Percentiles rank a stretch among this genome's conserved stretches.
Evolutionary conservation across 225 moss, liverwort and hornwort genomes (phyloP).

Genomic region (Thuidium tamariscinum): DNA sequence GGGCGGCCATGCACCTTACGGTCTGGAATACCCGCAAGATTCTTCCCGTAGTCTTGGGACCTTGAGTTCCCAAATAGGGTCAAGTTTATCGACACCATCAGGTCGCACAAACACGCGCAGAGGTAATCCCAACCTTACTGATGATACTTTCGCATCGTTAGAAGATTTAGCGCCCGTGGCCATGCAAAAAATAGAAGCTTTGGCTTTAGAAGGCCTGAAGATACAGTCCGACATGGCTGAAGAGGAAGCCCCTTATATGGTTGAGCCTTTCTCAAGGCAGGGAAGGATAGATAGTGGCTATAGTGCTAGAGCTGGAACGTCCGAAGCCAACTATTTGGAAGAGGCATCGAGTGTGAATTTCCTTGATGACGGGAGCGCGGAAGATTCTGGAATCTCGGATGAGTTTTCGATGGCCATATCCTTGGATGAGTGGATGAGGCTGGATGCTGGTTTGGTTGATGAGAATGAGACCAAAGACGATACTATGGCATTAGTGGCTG

Average conservation of each 20-base stretch:
- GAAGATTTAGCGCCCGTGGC: slow-evolving; percentile 96
- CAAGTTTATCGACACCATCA: slow-evolving; percentile 15
- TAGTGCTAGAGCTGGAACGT: slow-evolving; percentile 22
- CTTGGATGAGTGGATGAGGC: slow-evolving; percentile 95
- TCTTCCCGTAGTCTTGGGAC: slow-evolving; percentile 4
- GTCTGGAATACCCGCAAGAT: slow-evolving; percentile 26
- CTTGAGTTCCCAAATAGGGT: slow-evolving; percentile 2
- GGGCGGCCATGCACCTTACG: slow-evolving; percentile 17
- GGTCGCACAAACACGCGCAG: slow-evolving; percentile 13
- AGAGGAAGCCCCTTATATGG: slow-evolving; percentile 67
- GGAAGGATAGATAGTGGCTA: slow-evolving; percentile 35
- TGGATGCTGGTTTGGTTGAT: slow-evolving; percentile 82
- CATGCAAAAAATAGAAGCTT: slow-evolving; percentile 93
- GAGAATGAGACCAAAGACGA: slow-evolving; percentile 61
- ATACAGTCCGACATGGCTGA: slow-evolving; percentile 95
- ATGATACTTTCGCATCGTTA: slow-evolving; percentile 51
- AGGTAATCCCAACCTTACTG: slow-evolving; percentile 23
- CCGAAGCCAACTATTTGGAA: slow-evolving; percentile 55
- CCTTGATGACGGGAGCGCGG: slow-evolving; percentile 45
- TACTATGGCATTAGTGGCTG: slow-evolving; percentile 69
- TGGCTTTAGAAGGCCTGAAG: slow-evolving; percentile 89
- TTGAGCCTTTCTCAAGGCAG: slow-evolving; percentile 61
- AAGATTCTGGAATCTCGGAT: slow-evolving; percentile 26
- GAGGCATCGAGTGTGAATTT: slow-evolving; percentile 55
- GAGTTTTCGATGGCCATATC: slow-evolving; percentile 90